Conservation (phyloP, 2,329 filamentous ascomycete species). For the Calonectria honghensis region DNA sequence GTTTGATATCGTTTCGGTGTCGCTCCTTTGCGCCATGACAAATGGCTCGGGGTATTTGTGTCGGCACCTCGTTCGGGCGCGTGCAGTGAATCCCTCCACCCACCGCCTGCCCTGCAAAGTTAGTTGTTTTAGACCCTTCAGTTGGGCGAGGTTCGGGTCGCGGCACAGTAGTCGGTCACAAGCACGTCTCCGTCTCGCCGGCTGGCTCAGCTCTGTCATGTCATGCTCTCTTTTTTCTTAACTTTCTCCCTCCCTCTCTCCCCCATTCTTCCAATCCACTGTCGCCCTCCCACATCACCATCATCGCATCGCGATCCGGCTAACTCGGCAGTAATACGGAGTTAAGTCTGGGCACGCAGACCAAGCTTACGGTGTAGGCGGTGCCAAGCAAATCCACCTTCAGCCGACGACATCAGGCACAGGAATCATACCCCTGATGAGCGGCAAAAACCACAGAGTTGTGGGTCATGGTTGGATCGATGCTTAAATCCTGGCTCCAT, state of each 20-base stretch:
- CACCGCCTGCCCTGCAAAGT: conserved; percentile 13
- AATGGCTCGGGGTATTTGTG: background rate
- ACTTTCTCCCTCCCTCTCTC: background rate
- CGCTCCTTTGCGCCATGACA: background rate
- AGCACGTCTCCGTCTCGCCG: background rate
- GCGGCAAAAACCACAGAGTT: conserved; percentile 20
- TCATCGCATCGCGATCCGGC: background rate
- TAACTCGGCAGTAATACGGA: conserved; percentile 17
- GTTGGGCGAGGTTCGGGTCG: background rate
- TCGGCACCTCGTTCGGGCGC: conserved; percentile 10
- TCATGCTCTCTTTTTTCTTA: background rate
- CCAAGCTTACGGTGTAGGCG: conserved; percentile 22
- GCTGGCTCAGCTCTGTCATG: background rate
- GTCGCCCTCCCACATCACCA: background rate
- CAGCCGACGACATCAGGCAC: conserved; percentile 19
- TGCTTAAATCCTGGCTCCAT: conserved; percentile 4
- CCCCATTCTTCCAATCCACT: background rate
- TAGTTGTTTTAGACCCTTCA: background rate
- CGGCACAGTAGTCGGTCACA: background rate
- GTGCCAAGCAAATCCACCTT: conserved; percentile 23
- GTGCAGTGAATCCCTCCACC: background rate
- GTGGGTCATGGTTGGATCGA: conserved; percentile 26
- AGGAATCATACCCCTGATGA: background rate
- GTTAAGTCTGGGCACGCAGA: conserved; percentile 14
- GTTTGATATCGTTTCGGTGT: background rate